Conservation (phyloP, 257 asterid species). For the Nicotiana tabacum region DNA sequence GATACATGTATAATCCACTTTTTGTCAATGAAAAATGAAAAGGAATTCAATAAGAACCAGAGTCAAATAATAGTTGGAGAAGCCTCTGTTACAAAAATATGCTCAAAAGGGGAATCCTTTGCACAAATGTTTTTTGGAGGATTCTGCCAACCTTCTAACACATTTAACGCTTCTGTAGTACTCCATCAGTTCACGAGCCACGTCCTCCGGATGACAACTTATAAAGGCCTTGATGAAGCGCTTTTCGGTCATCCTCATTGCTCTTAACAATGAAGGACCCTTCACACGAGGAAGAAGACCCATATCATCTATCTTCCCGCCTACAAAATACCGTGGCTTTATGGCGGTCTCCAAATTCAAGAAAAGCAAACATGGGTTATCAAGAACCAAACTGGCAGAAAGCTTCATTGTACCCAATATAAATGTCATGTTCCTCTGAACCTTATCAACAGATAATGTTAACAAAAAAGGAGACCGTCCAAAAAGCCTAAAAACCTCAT, state of each 20-base stretch:
- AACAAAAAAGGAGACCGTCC: constrained; percentile 61
- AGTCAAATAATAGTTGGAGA: background rate
- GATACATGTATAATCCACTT: background rate
- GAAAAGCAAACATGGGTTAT: constrained; percentile 46
- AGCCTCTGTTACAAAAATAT: background rate
- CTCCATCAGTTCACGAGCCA: constrained; percentile 42
- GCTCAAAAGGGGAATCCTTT: constrained; percentile 68
- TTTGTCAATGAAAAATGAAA: background rate
- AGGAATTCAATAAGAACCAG: background rate
- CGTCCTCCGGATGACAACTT: constrained; percentile 44
- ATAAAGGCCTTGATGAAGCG: constrained; percentile 53
- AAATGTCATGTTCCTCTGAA: constrained; percentile 79
- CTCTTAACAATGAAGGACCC: constrained; percentile 51
- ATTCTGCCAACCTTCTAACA: constrained; percentile 62
- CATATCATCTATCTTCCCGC: constrained; percentile 64
- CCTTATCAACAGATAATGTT: constrained; percentile 67
- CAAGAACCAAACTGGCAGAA: constrained; percentile 34
- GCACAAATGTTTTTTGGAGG: constrained; percentile 46
- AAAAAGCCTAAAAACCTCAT: constrained; percentile 46
- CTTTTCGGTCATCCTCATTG: constrained; percentile 73
- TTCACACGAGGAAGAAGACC: constrained; percentile 56
- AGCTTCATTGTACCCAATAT: constrained; percentile 61
- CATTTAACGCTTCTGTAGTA: constrained; percentile 45
- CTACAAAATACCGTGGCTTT: constrained; percentile 59
- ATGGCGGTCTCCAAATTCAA: constrained; percentile 50